Evolutionary conservation across 1,139 yeast genomes (phyloP), one percentile per base, ranked within the genome.

Genomic region (Diutina neorugosa): DNA sequence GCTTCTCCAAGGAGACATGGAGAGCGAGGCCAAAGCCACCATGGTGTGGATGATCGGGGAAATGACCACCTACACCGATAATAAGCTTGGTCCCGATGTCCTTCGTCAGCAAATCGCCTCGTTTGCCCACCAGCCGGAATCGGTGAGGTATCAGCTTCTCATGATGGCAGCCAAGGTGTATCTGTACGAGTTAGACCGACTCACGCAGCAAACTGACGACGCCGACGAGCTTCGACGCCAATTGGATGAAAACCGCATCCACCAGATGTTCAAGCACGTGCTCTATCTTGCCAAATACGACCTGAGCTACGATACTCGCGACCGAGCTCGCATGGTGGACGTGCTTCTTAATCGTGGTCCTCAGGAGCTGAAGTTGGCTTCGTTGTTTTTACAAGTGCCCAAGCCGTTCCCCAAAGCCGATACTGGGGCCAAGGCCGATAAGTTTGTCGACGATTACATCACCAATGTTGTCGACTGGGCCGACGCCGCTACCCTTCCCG

Each of bases 21-120:
- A 69, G 34, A 64, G 70, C 21, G 73, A 74, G 18, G 96, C 98
- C 0, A 80, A 83, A 58, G 90, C 96, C 1, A 86, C 94, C 54
- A 82, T 90, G 20, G 76, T 93, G 18, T 94, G 98, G 98, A 76
- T 91, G 12, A 79, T 93, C 50, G 97, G 98, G 2, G 98, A 93
- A 62, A 84, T 86, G 62, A 68, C 78, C 0, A 71, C 67, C 48
- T 63, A 65, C n/a, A 65, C 69, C 9, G 61, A 66, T 8, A 73
- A 73, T 51, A 53, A 63, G 23, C 74, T 86, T 51, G 89, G 89
- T 0, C 94, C 95, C 0, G 97, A 93, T 64, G 80, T 89, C 1
- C 70, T 90, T 54, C 74, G 96, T 53, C 67, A 69, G 8, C 67
- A 86, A 47, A 67, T 84, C n/a, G 74, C 74, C 47, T 66, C 64